Conservation (phyloP, 2,329 filamentous ascomycete species). For the Salinomyces thailandicus region DNA sequence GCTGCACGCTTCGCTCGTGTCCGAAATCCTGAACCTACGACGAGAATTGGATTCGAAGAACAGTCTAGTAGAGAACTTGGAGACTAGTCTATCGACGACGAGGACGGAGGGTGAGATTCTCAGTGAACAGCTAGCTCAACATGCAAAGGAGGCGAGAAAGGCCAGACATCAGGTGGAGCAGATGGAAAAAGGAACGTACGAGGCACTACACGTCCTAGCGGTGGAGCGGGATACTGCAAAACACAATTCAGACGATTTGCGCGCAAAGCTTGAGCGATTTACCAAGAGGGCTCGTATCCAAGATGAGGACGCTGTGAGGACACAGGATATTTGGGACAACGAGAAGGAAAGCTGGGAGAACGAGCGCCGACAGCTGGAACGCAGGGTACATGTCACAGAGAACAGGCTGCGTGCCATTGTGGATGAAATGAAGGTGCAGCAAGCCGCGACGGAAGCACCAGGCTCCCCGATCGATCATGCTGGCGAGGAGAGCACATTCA, state of each 20-base stretch:
- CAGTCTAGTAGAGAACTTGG: slow-evolving; percentile 74
- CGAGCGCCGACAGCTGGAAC: slow-evolving; percentile 71
- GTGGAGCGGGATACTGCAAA: slow-evolving; percentile 74
- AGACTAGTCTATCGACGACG: slow-evolving; percentile 59
- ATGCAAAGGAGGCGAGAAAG: slow-evolving; percentile 65
- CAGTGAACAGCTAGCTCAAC: slow-evolving; percentile 50
- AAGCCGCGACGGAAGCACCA: slow-evolving; percentile 36
- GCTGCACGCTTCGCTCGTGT: slow-evolving; percentile 84
- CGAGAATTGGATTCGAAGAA: slow-evolving; percentile 86
- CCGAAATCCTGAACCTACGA: slow-evolving; percentile 78
- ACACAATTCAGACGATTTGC: slow-evolving; percentile 59
- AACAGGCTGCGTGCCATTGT: slow-evolving; percentile 72
- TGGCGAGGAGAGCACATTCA: slow-evolving; percentile 49
- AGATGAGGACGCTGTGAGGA: slow-evolving; percentile 71
- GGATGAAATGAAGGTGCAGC: slow-evolving; percentile 69
- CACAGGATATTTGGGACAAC: slow-evolving; percentile 68
- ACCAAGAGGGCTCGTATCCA: slow-evolving; percentile 69
- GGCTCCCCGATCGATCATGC: slow-evolving; percentile 24
- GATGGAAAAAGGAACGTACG: slow-evolving; percentile 78
- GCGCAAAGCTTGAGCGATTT: slow-evolving; percentile 61
- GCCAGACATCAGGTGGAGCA: slow-evolving; percentile 77
- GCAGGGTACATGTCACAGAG: slow-evolving; percentile 82
- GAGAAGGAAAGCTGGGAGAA: slow-evolving; percentile 80
- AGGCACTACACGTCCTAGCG: slow-evolving; percentile 71
- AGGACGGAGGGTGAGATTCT: slow-evolving; percentile 66